Evolutionary conservation across 768 basidiomycete species (phyloP).

Genomic region (Boletus edulis): DNA sequence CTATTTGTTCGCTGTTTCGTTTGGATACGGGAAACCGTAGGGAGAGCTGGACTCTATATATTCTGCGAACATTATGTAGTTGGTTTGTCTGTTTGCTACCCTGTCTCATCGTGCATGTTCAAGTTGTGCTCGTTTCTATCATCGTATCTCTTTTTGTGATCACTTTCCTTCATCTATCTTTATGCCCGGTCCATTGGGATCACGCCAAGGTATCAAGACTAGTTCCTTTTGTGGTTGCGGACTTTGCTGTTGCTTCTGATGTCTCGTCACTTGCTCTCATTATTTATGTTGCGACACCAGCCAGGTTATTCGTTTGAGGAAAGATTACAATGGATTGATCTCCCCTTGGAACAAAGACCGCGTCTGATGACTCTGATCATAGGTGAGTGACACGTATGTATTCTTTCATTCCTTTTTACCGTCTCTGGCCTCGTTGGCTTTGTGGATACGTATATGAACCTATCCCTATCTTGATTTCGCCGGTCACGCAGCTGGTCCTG

Average conservation of each 20-base stretch:
- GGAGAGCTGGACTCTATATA: constrained; percentile 62
- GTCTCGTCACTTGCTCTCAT: constrained; percentile 12
- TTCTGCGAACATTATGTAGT: constrained; percentile 93
- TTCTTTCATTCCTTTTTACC: too few species aligned
- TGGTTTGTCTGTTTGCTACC: constrained; percentile 21
- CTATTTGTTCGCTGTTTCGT: not conserved
- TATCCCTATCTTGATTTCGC: too few species aligned
- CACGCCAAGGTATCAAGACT: not conserved
- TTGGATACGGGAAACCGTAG: constrained; percentile 88
- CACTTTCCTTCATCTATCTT: too few species aligned
- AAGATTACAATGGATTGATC: too few species aligned
- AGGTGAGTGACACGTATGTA: too few species aligned
- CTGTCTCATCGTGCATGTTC: not conserved
- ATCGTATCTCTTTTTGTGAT: not conserved
- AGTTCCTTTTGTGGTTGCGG: not conserved
- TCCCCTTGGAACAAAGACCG: too few species aligned
- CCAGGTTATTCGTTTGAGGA: too few species aligned
- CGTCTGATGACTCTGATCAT: too few species aligned
- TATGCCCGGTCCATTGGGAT: too few species aligned
- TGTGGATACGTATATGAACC: too few species aligned
- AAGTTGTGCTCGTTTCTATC: not conserved
- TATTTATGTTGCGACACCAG: constrained; percentile 37
- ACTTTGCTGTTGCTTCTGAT: not conserved
- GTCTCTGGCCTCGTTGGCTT: too few species aligned
- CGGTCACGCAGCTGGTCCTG: too few species aligned